phyloP scores from a whole-genome alignment of 257 asterid species.

The Schizonepeta tenuifolia region DNA sequence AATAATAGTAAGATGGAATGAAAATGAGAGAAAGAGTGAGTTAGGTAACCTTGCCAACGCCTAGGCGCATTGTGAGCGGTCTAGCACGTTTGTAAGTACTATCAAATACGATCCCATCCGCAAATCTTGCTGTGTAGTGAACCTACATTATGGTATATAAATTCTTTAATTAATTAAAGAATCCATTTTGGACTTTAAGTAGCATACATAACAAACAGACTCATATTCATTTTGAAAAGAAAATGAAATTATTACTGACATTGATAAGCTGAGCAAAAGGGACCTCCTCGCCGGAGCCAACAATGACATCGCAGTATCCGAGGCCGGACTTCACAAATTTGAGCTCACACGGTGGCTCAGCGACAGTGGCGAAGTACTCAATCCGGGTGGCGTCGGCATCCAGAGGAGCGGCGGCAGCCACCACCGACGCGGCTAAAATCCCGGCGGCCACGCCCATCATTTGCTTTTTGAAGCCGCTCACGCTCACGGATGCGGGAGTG shows the following conservation, averaged over 20 bases:
- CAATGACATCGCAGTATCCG: constrained; percentile 78
- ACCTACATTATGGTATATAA: constrained; percentile 44
- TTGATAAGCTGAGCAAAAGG: constrained; percentile 74
- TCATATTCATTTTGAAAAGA: not conserved
- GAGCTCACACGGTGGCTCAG: constrained; percentile 86
- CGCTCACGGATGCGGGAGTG: constrained; percentile 14
- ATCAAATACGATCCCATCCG: constrained; percentile 80
- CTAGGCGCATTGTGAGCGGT: constrained; percentile 90
- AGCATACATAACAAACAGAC: too few relatives aligned
- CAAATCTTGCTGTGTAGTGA: constrained; percentile 91
- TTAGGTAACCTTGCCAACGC: constrained; percentile 70
- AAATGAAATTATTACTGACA: constrained; percentile 41
- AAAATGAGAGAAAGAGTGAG: not conserved
- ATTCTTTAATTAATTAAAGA: too few relatives aligned
- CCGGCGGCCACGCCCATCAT: constrained; percentile 63
- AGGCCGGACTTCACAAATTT: constrained; percentile 75
- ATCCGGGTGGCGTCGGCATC: constrained; percentile 83
- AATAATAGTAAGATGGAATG: too few relatives aligned
- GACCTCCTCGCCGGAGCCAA: constrained; percentile 79
- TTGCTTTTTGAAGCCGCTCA: constrained; percentile 46
- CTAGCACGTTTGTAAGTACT: constrained; percentile 87
- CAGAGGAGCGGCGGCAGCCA: constrained; percentile 60
- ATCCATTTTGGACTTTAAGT: too few relatives aligned
- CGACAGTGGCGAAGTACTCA: constrained; percentile 79
- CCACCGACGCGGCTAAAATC: constrained; percentile 66